Base-by-base conservation (phyloP, 306 rosid species). In the Hylodesmum podocarpum region DNA sequence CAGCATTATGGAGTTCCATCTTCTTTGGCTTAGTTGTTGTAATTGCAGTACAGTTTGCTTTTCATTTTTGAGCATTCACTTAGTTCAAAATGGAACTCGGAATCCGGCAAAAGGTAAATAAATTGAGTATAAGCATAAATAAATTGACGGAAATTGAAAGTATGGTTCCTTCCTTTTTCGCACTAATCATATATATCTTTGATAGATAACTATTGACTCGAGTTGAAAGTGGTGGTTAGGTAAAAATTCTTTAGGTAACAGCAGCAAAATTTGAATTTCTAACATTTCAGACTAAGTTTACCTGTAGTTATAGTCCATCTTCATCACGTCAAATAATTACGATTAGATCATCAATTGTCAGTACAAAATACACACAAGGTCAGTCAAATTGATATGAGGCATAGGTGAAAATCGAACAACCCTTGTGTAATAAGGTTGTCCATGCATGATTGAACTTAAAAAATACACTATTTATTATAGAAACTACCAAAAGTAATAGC, bases 1-100 rank as follows among this genome's bases (percentile, higher is more conserved):
- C 84, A 16, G 72, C 75, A 55, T 59, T 29, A 29, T 70, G 80
- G 78, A 47, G 72, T 33, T 50, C 83, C 83, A 39, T 64, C 34
- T 15, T n/a, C 15, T 43, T 33, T 33, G 59, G 81, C 77, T 59
- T 70, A 37, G 75, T 66, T 72, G 71, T 72, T 61, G 54, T 64
- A 63, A 24, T 37, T 7, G 59, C 64, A 53, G 65, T 51, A 53
- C 70, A 8, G 39, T 24, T 62, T 8, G 39, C 61, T 58, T 71
- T 76, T 70, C 55, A 12, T 44, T 58, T 70, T 76, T 62, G 24
- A 19, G 75, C 76, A 29, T 57, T 28, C 47, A 55, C 39, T 66
- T 8, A 39, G 8, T 37, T 66, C 55, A 43, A 77, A 77, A 54
- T 14, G 47, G 40, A 54, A 63, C 66, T 36, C 3, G 28, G 31